These are phyloP conservation scores for Candida boleticola DNA, from an alignment of 805 yeast species.

Conservation along the genomic window DNA sequence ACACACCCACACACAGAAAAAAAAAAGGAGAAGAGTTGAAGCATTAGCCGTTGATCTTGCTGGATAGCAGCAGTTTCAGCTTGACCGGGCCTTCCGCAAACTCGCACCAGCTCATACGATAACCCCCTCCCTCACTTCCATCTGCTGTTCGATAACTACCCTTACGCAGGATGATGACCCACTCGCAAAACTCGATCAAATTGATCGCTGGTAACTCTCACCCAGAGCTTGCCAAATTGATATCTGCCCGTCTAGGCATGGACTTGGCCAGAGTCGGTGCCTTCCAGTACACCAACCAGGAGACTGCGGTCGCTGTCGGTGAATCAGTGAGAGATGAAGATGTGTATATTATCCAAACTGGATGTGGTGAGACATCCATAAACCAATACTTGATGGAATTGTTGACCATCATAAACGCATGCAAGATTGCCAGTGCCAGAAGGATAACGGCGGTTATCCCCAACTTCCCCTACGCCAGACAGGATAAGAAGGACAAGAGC, in stretches of 20 bases:
- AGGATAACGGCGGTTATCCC: conserved; percentile 94
- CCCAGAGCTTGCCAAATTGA: conserved; percentile 73
- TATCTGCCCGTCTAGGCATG: conserved; percentile 64
- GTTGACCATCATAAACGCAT: conserved; percentile 87
- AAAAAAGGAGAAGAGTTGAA: too few species aligned
- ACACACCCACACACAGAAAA: too few species aligned
- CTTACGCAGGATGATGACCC: conserved; percentile 4
- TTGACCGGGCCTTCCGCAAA: too few species aligned
- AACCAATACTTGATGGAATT: conserved; percentile 88
- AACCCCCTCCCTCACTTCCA: too few species aligned
- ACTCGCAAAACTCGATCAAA: conserved; percentile 42
- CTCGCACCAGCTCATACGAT: too few species aligned
- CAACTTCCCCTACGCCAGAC: conserved; percentile 95
- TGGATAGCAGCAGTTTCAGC: too few species aligned
- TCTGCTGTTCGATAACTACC: too few species aligned
- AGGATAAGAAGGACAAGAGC: conserved; percentile 93
- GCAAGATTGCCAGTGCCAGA: conserved; percentile 94
- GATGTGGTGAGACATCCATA: conserved; percentile 66
- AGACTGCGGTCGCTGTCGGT: conserved; percentile 77
- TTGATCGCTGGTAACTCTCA: conserved; percentile 71
- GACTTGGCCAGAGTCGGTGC: conserved; percentile 75
- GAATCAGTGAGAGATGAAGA: conserved; percentile 87
- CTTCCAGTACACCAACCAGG: conserved; percentile 79
- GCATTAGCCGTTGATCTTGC: too few species aligned
- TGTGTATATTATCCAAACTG: conserved; percentile 74